Evolutionary conservation across 768 basidiomycete genomes (phyloP), one percentile per base, ranked within the genome.

Genomic region (Fomitopsis pulvina): DNA sequence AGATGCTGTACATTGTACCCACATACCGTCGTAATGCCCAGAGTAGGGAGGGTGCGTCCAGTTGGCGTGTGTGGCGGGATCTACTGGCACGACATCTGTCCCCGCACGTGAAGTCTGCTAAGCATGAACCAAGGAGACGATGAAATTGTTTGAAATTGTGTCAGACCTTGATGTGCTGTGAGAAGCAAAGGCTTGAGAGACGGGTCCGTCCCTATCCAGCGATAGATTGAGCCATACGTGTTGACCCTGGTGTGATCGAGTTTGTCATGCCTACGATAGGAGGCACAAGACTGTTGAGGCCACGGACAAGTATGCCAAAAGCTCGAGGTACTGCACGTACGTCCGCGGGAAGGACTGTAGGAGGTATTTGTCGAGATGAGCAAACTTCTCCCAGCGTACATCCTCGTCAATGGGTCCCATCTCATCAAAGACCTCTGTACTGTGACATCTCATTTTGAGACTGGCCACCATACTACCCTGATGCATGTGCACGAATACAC

Each of bases 141-240:
- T 2, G 7, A 25, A 26, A 18, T 25, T 9, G n/a, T 34, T 16
- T 26, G 9, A 24, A 22, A 28, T 39, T 14, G 11, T 18, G 32
- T 4, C 38, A 24, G 38, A 77, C 82, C 83, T 71, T 84, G 82
- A 60, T 86, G 84, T 1, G 76, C 83, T n/a, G 77, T 74, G 37
- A 86, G 63, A 11, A 91, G 68, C 14, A 89, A 56, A 0, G 89
- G 88, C 61, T 87, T 85, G n/a, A 86, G 69, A 0, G 71, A 66
- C 10, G 63, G 51, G 55, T 87, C 73, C 3, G 76, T 73, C 1
- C 87, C 88, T 46, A 74, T 68, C 87, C 87, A 90, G 43, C 80
- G 76, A 60, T 79, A 87, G 7, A 87, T 63, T n/a, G 90, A 71
- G 0, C 79, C 88, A 56, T 85, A 87, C 0, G 79, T 85, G 63